Base-by-base conservation (phyloP, 805 yeast genomes). In the Candida anglica region DNA sequence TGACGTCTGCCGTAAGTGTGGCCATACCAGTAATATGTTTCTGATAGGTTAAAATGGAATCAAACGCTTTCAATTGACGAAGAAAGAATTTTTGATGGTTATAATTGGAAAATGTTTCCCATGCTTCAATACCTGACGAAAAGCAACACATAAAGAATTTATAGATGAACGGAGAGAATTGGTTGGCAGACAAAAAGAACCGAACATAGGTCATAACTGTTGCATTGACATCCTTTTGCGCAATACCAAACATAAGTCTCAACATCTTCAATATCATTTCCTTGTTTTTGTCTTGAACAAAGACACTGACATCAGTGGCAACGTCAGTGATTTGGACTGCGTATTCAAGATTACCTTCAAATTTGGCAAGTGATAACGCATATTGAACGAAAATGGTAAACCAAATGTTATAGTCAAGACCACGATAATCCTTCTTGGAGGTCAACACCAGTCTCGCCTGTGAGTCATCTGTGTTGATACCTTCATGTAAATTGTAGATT, bases 1-100 rank as follows among this genome's bases (percentile, higher is more conserved):
- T 66, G n/a, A 66, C 59, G 40, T 69, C 73, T 27, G 80, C 77
- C 0, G 76, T 64, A 9, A 86, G 71, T 3, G 80, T 80, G 0
- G 96, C 93, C 69, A 86, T 86, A 1, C 97, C 97, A 2, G 75
- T 62, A 14, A 87, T 75, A 9, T 69, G 68, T 27, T 70, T 73
- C 2, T 51, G 47, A 7, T 67, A 58, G 7, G 63, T 66, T 19
- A 77, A 70, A 11, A 82, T 49, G 2, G 93, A 75, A 53, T 93
- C 98, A 53, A 76, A 79, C 0, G 96, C 94, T 52, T 91, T 93
- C 43, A 91, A 67, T 47, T 89, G 97, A 45, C 98, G 77, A 40
- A 93, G 62, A 42, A 91, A 80, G 52, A 79, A 91, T 55, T 93
- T 93, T 48, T 91, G 98, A 50, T 86, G 91, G 41, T 86, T 85